Evolutionary conservation across 2,329 filamentous ascomycete species (phyloP).

Genomic region (Metarhizium anisopliae): DNA sequence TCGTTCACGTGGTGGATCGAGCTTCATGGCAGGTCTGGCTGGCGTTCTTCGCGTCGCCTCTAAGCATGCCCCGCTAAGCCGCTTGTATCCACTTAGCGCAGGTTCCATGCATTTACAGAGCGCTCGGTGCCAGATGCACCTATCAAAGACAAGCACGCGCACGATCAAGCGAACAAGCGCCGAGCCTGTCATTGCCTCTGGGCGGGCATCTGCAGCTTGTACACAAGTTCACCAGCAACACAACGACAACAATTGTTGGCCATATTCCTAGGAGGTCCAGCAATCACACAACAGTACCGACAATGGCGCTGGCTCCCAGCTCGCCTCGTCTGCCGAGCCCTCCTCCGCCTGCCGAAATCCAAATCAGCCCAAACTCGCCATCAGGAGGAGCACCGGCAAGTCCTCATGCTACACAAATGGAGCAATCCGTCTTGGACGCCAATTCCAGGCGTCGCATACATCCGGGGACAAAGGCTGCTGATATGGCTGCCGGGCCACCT

Average conservation of each 20-base stretch:
- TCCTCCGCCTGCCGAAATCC: slow-evolving; percentile 88
- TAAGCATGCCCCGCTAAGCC: slow-evolving; percentile 9
- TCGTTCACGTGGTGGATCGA: neutral
- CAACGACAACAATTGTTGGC: neutral
- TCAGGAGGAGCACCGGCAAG: slow-evolving; percentile 45
- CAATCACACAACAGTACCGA: slow-evolving; percentile 7
- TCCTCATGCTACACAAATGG: slow-evolving; percentile 52
- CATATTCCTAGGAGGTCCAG: neutral
- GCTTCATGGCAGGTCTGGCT: no score
- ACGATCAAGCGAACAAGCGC: neutral
- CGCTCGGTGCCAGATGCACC: slow-evolving; percentile 8
- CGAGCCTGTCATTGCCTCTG: no score
- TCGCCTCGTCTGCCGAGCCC: slow-evolving; percentile 92
- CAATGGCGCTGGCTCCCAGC: slow-evolving; percentile 56
- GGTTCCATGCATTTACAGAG: neutral
- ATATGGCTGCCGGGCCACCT: slow-evolving; percentile 89
- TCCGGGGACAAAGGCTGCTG: slow-evolving; percentile 80
- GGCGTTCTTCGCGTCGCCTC: neutral
- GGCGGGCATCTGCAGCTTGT: neutral
- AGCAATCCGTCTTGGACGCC: slow-evolving; percentile 56
- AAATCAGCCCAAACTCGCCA: slow-evolving; percentile 74
- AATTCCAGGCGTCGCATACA: slow-evolving; percentile 79
- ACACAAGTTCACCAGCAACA: neutral
- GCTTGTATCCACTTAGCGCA: slow-evolving; percentile 3
- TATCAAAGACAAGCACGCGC: slow-evolving; percentile 10